A percentile compares a stretch with the other conserved stretches of the same genome.
Conservation (phyloP, 78 protist genomes). For the Emiliania huxleyi region DNA sequence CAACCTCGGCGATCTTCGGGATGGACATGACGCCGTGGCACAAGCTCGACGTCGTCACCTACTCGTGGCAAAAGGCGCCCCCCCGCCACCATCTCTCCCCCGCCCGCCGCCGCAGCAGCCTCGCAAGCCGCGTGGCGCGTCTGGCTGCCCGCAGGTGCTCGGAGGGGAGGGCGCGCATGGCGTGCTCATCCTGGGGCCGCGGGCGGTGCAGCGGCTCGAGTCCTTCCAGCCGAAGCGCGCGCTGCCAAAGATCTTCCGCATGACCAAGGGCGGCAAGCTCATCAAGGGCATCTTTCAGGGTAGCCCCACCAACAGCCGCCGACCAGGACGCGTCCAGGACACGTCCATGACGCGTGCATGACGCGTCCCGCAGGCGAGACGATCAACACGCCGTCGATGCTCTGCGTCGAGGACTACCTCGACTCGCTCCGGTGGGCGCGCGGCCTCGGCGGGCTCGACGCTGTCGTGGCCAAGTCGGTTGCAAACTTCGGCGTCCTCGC, state of each 20-base stretch:
- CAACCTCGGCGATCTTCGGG: conserved; percentile 59
- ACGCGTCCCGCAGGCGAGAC: background rate
- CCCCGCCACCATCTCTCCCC: no score
- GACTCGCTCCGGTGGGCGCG: conserved; percentile 48
- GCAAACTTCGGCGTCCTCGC: conserved; percentile 24
- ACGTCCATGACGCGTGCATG: no score
- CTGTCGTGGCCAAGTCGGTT: background rate
- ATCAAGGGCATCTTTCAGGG: conserved; percentile 2
- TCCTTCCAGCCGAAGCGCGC: conserved; percentile 28
- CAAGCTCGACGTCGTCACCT: conserved; percentile 61
- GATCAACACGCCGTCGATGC: conserved; percentile 51
- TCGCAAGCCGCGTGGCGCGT: no score
- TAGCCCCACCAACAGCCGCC: no score
- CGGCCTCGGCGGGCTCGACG: conserved; percentile 7
- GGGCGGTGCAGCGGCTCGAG: conserved; percentile 37
- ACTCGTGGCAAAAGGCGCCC: conserved; percentile 69
- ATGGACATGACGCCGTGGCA: conserved; percentile 53
- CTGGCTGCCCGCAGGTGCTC: no score
- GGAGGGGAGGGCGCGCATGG: conserved; percentile 76
- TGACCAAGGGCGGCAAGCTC: conserved; percentile 47
- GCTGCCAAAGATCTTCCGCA: conserved; percentile 51
- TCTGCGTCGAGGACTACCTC: conserved; percentile 55
- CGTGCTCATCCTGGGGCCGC: conserved; percentile 56
- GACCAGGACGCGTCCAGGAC: no score
- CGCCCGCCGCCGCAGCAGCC: no score